These are phyloP conservation scores for Salix caprea DNA, from an alignment of 345 rosid genomes.

Conservation along the genomic window DNA sequence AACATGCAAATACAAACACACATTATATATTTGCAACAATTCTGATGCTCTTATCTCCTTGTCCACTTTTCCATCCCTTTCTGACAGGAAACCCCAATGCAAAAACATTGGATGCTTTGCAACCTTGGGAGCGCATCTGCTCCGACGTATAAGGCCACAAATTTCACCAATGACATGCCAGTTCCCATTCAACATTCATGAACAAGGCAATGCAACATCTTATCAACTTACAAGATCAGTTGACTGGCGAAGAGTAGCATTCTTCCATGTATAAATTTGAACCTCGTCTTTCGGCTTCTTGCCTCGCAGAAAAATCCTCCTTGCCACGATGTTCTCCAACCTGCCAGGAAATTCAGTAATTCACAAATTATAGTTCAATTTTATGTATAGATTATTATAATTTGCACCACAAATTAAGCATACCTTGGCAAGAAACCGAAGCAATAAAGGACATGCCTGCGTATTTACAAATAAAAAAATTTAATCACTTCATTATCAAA, in stretches of 20 bases:
- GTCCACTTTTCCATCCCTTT: background rate
- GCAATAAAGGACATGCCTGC: slow-evolving; percentile 95
- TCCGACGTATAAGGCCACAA: background rate
- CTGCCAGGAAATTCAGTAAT: slow-evolving; percentile 34
- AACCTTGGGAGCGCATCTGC: background rate
- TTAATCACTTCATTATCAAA: too few species aligned
- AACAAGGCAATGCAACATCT: background rate
- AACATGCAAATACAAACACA: too few species aligned
- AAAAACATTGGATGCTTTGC: background rate
- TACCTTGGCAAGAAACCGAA: slow-evolving; percentile 95
- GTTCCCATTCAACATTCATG: background rate
- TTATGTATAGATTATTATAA: background rate
- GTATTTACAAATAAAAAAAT: background rate
- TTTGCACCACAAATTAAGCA: background rate
- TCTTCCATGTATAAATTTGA: slow-evolving; percentile 96
- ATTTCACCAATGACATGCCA: background rate
- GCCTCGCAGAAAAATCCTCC: slow-evolving; percentile 89
- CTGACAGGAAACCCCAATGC: background rate
- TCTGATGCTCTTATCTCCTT: background rate
- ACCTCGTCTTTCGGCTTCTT: slow-evolving; percentile 96
- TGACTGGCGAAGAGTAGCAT: slow-evolving; percentile 83
- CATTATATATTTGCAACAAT: background rate
- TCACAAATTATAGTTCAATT: background rate
- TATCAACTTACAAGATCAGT: slow-evolving; percentile 67
- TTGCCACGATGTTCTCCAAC: slow-evolving; percentile 70